Evolutionary conservation across 176 grass and related monocot species (phyloP), one percentile per base, ranked within the genome.

Genomic region (Cenchrus fungigraminus): DNA sequence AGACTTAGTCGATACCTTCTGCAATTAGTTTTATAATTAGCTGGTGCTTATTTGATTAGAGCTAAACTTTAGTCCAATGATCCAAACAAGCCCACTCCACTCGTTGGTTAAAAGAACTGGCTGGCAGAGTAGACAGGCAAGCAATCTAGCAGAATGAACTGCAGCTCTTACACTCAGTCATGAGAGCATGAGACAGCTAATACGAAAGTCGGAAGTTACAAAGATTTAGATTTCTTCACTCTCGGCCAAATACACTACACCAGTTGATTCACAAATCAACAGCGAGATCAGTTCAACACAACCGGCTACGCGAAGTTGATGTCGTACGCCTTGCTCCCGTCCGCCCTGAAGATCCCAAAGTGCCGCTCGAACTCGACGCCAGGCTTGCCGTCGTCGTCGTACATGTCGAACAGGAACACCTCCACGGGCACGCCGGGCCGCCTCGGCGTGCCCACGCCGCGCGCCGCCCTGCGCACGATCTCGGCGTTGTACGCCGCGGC

Each of bases 391-490:
- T 91, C 85, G 84, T 89, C 91, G 76, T 97, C 86, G 80, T 90
- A 97, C 84, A 93, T 63, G 86, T 91, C 89, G 77, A 91, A 93
- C 74, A 97, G 83, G 87, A 85, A 97, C 22, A 89, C 85, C 73
- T 93, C 94, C 45, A 93, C 84, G 16, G 86, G 84, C 75, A 62
- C 47, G 37, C 78, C 68, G 0, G 94, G 89, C 22, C 73, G 79
- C 62, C 56, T 88, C 7, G 91, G 94, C 49, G 91, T 96, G 68
- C 94, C 84, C 8, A 55, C 34, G 28, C 86, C 82, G 22, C 63
- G 76, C 73, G 44, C 74, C 12, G 62, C 44, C 83, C 87, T 43
- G 55, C 88, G 84, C 72, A 91, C 63, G n/a, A 97, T 69, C 75
- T 85, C 89, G 44, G 81, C 84, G 7, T 91, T 91, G 71, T 93